Conservation (phyloP, 1,139 yeast genomes). For the Candida smagusa region DNA sequence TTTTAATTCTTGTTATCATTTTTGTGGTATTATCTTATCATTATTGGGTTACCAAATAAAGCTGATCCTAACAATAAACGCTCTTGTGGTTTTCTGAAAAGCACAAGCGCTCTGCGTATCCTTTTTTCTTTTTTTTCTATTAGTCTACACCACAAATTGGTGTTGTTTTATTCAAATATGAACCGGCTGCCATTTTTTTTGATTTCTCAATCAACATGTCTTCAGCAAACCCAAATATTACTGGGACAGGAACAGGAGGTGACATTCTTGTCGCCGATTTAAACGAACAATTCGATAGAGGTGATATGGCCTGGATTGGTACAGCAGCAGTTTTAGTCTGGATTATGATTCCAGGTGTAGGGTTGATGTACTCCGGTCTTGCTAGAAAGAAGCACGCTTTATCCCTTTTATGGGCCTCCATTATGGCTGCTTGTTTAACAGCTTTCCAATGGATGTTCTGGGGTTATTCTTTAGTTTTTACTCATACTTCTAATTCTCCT, state of each 20-base stretch:
- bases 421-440: slow-evolving; percentile 80
- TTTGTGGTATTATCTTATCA: too few species aligned
- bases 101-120: neutral
- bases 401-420: slow-evolving; percentile 88
- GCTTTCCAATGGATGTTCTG: slow-evolving; percentile 96
- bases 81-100: neutral
- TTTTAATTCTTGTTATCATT: too few species aligned
- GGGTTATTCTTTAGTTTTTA: slow-evolving; percentile 89
- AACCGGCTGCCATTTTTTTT: neutral
- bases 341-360: slow-evolving; percentile 95
- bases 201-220: slow-evolving; percentile 3
- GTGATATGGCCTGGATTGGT: slow-evolving; percentile 89
- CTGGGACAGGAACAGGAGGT: slow-evolving; percentile 72
- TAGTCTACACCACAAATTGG: neutral
- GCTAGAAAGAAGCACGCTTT: slow-evolving; percentile 91
- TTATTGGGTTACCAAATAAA: too few species aligned
- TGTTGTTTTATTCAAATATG: neutral
- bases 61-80: too few species aligned
- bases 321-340: slow-evolving; percentile 74
- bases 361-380: slow-evolving; percentile 83
- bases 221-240: slow-evolving; percentile 19
- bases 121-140: too few species aligned
- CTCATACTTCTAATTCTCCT: slow-evolving; percentile 60
- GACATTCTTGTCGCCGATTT: slow-evolving; percentile 70
- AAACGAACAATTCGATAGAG: slow-evolving; percentile 68